Percentiles rank a stretch among this genome's conserved stretches.
phyloP scores from a whole-genome alignment of 495 filamentous ascomycete species.

The Aspergillus conjunctus region DNA sequence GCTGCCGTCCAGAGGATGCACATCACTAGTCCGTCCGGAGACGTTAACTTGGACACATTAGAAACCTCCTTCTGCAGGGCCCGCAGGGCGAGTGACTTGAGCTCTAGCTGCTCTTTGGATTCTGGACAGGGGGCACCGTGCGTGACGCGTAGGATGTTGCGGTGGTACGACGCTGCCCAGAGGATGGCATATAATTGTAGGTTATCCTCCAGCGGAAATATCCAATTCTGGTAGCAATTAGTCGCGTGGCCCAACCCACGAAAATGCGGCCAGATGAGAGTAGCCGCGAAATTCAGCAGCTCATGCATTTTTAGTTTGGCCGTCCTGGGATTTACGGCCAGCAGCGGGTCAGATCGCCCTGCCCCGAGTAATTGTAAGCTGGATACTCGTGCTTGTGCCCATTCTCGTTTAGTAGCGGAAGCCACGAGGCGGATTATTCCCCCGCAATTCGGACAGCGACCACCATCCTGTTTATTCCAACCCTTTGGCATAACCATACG shows the following conservation, averaged over 20 bases:
- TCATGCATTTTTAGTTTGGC: not conserved
- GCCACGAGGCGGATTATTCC: too few relatives aligned
- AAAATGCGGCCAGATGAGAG: not conserved
- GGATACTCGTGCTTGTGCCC: too few relatives aligned
- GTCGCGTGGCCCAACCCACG: not conserved
- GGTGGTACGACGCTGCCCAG: slow-evolving; percentile 8
- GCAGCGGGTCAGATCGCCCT: slow-evolving; percentile 7
- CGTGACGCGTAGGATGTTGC: slow-evolving; percentile 7
- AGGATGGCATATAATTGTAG: slow-evolving; percentile 3
- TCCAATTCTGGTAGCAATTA: not conserved
- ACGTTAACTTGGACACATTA: not conserved
- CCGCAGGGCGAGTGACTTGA: not conserved
- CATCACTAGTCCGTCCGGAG: slow-evolving; percentile 12
- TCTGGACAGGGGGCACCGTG: slow-evolving; percentile 6
- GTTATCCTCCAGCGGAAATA: not conserved
- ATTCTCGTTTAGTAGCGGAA: too few relatives aligned
- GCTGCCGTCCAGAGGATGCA: slow-evolving; percentile 16
- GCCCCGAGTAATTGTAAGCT: slow-evolving; percentile 3
- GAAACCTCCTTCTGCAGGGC: slow-evolving; percentile 9
- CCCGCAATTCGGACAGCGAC: slow-evolving; percentile 7
- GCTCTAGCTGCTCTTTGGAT: slow-evolving; percentile 12
- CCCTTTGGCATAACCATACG: not conserved
- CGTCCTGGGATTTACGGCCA: slow-evolving; percentile 8
- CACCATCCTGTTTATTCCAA: not conserved
- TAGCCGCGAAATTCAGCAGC: not conserved